Conservation (phyloP, 805 yeast species). For the Monosporozyma aerobia region DNA sequence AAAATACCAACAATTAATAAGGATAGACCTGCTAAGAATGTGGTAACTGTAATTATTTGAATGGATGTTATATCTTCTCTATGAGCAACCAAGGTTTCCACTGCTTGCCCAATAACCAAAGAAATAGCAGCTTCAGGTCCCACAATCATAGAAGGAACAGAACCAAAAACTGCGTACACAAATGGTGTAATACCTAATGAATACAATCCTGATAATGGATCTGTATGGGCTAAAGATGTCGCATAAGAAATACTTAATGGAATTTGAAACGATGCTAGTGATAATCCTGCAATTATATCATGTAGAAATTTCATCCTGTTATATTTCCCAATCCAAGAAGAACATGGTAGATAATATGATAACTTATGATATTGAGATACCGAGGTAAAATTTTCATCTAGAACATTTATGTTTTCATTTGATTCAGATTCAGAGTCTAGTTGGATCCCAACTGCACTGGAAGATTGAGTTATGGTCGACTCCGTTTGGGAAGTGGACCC, state of each 20-base stretch:
- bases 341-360: conserved; percentile 60
- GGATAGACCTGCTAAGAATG: conserved; percentile 67
- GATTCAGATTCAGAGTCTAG: not conserved
- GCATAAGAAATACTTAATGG: conserved; percentile 73
- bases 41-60: conserved; percentile 55
- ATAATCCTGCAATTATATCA: conserved; percentile 76
- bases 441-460: not conserved
- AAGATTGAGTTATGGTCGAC: not conserved
- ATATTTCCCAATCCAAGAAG: conserved; percentile 58
- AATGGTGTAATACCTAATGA: conserved; percentile 72
- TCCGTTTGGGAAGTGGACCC: not conserved
- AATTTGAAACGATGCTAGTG: conserved; percentile 84
- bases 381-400: not conserved
- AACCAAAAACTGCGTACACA: conserved; percentile 68
- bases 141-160: conserved; percentile 82
- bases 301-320: conserved; percentile 32
- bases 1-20: conserved; percentile 66
- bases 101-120: conserved; percentile 69
- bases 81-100: conserved; percentile 45
- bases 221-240: conserved; percentile 73
- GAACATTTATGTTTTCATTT: not conserved
- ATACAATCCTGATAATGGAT: conserved; percentile 69
- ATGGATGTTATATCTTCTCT: conserved; percentile 36
- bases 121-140: conserved; percentile 91
- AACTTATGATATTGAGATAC: conserved; percentile 15